These are phyloP conservation scores for Aspergillus texensis DNA, from an alignment of 2,329 filamentous ascomycete species.

Conservation along the genomic window DNA sequence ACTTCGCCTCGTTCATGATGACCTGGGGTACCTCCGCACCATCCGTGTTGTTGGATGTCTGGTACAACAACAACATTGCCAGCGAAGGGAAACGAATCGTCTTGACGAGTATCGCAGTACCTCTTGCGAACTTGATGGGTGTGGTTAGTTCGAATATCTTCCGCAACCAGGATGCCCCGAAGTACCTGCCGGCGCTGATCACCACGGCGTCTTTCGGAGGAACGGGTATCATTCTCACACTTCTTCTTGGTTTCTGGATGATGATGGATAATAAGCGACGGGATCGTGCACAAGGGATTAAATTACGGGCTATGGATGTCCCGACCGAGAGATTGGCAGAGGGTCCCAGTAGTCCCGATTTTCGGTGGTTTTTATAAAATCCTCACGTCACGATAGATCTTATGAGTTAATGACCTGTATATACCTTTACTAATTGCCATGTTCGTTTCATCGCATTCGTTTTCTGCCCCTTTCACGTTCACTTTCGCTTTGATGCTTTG, in stretches of 20 bases:
- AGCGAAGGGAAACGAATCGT: slow-evolving; percentile 69
- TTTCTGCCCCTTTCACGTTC: not conserved
- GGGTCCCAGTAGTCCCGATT: slow-evolving; percentile 53
- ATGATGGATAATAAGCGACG: slow-evolving; percentile 59
- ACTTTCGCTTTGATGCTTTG: not conserved
- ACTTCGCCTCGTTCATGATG: slow-evolving; percentile 76
- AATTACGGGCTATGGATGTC: slow-evolving; percentile 55
- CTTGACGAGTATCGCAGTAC: slow-evolving; percentile 68
- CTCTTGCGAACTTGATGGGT: slow-evolving; percentile 72
- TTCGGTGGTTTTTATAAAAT: slow-evolving; percentile 53
- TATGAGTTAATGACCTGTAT: not conserved
- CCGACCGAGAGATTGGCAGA: slow-evolving; percentile 55
- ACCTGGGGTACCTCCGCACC: slow-evolving; percentile 67
- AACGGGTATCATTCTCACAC: slow-evolving; percentile 56
- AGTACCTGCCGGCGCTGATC: slow-evolving; percentile 64
- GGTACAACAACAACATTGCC: slow-evolving; percentile 78
- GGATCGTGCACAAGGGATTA: slow-evolving; percentile 57
- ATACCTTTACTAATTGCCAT: not conserved
- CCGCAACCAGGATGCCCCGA: slow-evolving; percentile 59
- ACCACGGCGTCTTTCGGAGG: slow-evolving; percentile 58
- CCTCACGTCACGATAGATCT: not conserved
- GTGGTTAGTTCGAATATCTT: slow-evolving; percentile 68
- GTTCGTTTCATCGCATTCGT: not conserved
- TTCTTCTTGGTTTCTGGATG: slow-evolving; percentile 51
- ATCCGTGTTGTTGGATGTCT: slow-evolving; percentile 61